Evolutionary conservation across 2,329 filamentous ascomycete species (phyloP).

Genomic region (Diaporthe nobilis): DNA sequence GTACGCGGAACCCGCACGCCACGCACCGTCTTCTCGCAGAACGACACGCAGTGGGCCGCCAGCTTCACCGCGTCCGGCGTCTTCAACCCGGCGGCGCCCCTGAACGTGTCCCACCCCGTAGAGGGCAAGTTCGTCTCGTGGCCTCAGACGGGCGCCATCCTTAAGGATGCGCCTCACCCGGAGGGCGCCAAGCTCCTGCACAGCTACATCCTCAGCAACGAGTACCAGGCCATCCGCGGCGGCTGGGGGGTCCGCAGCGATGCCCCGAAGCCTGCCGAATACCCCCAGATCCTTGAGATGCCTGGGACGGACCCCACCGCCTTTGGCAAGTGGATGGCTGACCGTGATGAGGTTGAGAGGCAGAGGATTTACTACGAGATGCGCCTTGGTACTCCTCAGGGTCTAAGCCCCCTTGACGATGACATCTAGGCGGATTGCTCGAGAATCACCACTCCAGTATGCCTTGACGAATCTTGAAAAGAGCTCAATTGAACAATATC

Average conservation of each 20-base stretch:
- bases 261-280: neutral
- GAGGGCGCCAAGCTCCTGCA: conserved; percentile 66
- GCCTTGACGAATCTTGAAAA: neutral
- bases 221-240: conserved; percentile 51
- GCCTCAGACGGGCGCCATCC: conserved; percentile 64
- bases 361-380: conserved; percentile 3
- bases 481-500: neutral
- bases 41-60: conserved; percentile 50
- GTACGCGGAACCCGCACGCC: conserved; percentile 66
- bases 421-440: conserved; percentile 9
- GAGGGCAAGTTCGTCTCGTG: conserved; percentile 61
- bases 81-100: conserved; percentile 40
- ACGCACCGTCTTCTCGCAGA: conserved; percentile 49
- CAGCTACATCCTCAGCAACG: conserved; percentile 60
- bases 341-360: conserved; percentile 6
- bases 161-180: conserved; percentile 62
- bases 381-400: neutral
- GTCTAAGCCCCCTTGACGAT: conserved; percentile 5
- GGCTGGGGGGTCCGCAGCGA: neutral
- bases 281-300: conserved; percentile 17
- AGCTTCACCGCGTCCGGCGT: conserved; percentile 51
- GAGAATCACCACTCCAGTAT: no score
- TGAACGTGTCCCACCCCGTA: conserved; percentile 51
- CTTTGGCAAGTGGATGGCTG: conserved; percentile 13
- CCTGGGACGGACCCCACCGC: neutral